Evolutionary conservation across 148 eudicot species (phyloP).

Genomic region (Vaccinium corymbosum): DNA sequence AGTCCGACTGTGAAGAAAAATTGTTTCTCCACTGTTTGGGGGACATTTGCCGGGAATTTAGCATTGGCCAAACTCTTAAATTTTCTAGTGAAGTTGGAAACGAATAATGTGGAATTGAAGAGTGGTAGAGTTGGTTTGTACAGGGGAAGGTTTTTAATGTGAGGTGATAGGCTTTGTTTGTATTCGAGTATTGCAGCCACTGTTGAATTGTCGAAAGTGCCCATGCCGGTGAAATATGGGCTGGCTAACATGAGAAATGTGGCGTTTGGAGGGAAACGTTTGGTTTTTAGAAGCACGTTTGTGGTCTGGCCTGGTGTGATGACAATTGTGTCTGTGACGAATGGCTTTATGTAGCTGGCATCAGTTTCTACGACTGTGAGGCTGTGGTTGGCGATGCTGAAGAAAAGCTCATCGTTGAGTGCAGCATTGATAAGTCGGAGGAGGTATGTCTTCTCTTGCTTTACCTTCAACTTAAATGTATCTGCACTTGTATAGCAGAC

Average conservation of each 20-base stretch:
- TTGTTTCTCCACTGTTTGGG: constrained; percentile 7
- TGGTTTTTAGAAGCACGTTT: constrained; percentile 17
- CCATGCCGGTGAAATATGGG: constrained; percentile 16
- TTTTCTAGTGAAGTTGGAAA: neutral
- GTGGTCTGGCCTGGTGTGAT: constrained; percentile 19
- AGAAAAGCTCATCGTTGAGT: constrained; percentile 12
- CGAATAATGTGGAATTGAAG: neutral
- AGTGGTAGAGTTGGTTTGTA: constrained; percentile 11
- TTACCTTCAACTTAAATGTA: constrained; percentile 15
- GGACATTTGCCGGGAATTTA: constrained; percentile 21
- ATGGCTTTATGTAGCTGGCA: constrained; percentile 6
- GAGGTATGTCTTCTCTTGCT: constrained; percentile 7
- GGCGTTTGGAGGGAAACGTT: neutral
- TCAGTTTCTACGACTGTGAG: constrained; percentile 16
- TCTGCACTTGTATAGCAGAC: neutral
- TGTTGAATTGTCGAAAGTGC: constrained; percentile 17
- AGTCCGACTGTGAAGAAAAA: constrained; percentile 21
- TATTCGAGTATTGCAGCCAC: constrained; percentile 15
- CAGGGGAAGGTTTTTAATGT: neutral
- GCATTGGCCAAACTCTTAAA: neutral
- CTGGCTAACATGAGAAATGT: constrained; percentile 11
- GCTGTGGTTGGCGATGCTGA: constrained; percentile 18
- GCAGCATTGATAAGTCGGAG: constrained; percentile 15
- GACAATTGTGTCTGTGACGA: neutral
- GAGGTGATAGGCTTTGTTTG: neutral